These are phyloP conservation scores for Candida quercuum DNA, from an alignment of 805 yeast species.

Conservation along the genomic window DNA sequence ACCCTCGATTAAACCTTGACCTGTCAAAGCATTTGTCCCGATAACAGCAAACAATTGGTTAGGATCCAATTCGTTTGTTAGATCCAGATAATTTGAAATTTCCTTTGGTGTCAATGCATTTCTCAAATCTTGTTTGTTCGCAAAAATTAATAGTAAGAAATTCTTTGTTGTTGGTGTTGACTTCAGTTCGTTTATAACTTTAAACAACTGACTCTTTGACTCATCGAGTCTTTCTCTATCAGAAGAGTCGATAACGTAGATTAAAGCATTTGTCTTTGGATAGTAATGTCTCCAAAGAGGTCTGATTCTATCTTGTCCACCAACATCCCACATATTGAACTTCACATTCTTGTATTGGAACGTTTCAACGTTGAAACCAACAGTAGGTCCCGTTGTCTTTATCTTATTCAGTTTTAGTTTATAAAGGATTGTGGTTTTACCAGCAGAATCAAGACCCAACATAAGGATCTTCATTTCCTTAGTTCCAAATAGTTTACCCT, in stretches of 20 bases:
- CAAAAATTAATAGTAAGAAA: conserved; percentile 76
- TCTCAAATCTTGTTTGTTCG: conserved; percentile 92
- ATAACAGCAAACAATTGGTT: conserved; percentile 87
- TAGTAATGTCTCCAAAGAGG: conserved; percentile 95
- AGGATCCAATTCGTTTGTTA: conserved; percentile 49
- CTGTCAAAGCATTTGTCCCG: conserved; percentile 85
- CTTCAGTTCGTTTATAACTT: conserved; percentile 79
- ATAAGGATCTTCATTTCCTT: conserved; percentile 64
- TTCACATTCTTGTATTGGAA: conserved; percentile 76
- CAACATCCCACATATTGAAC: conserved; percentile 92
- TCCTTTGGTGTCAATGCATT: conserved; percentile 87
- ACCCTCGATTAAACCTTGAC: conserved; percentile 86
- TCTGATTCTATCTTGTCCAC: conserved; percentile 90
- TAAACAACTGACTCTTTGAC: conserved; percentile 69
- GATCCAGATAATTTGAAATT: conserved; percentile 64
- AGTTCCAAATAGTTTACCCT: conserved; percentile 46
- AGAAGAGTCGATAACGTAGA: conserved; percentile 83
- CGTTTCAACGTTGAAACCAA: conserved; percentile 89
- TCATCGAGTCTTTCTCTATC: conserved; percentile 70
- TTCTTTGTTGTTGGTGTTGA: conserved; percentile 44
- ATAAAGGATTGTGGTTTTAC: conserved; percentile 84
- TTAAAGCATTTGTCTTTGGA: conserved; percentile 87
- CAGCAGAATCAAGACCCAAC: conserved; percentile 92
- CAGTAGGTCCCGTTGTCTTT: conserved; percentile 82
- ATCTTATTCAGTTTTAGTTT: conserved; percentile 75